Conservation (phyloP, 441 rosid genomes). For the Populus tomentosa region DNA sequence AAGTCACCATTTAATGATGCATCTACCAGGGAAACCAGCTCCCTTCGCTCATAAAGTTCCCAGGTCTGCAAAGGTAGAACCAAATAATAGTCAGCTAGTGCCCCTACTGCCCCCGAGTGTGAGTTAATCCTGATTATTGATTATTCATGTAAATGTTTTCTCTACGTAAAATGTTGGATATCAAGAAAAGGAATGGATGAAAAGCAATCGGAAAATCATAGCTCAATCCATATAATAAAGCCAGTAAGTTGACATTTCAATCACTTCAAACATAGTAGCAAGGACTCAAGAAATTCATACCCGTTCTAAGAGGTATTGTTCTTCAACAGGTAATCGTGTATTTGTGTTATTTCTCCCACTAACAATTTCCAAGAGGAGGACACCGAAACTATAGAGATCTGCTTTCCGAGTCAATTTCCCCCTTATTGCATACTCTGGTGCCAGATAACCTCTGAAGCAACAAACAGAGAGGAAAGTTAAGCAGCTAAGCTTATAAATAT, state of each 20-base stretch:
- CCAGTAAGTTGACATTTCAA: not conserved
- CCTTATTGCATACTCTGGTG: slow-evolving; percentile 95
- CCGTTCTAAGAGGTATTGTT: slow-evolving; percentile 84
- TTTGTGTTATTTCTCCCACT: slow-evolving; percentile 88
- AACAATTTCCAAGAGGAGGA: slow-evolving; percentile 83
- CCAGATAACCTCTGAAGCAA: slow-evolving; percentile 80
- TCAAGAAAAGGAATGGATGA: not conserved
- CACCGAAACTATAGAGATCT: slow-evolving; percentile 90
- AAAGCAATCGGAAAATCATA: not conserved
- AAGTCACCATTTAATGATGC: slow-evolving; percentile 53
- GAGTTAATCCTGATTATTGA: not conserved
- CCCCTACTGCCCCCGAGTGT: not conserved
- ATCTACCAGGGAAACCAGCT: slow-evolving; percentile 68
- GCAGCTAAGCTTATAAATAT: not conserved
- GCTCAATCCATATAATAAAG: not conserved
- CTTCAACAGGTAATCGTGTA: slow-evolving; percentile 59
- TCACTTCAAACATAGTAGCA: not conserved
- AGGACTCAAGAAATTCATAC: slow-evolving; percentile 36
- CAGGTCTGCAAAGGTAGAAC: slow-evolving; percentile 60
- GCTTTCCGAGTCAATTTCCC: slow-evolving; percentile 90
- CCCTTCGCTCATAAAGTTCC: slow-evolving; percentile 64
- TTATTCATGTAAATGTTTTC: not conserved
- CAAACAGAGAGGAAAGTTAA: slow-evolving; percentile 15
- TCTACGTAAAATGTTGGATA: not conserved
- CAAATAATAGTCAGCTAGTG: not conserved